Percentiles rank a stretch among this genome's conserved stretches.
Conservation (phyloP, 345 rosid genomes). For the Mercurialis annua region DNA sequence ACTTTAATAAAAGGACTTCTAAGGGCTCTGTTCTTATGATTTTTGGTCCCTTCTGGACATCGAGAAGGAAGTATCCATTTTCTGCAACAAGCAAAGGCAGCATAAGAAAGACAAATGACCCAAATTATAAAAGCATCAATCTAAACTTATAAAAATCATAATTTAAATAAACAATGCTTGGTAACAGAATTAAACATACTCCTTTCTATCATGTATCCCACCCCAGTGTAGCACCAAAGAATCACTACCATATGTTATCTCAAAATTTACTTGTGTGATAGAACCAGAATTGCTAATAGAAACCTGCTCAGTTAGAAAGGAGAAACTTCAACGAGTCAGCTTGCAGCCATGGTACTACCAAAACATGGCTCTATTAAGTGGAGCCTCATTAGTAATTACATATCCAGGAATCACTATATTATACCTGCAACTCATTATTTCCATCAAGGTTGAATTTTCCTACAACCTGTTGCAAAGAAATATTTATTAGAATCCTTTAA, state of each 20-base stretch:
- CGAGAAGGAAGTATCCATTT: conserved; percentile 87
- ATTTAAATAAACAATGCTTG: conserved; percentile 6
- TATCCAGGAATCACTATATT: not conserved
- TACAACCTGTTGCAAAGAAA: conserved; percentile 48
- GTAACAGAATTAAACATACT: conserved; percentile 45
- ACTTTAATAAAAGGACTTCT: conserved; percentile 86
- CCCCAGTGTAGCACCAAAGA: conserved; percentile 95
- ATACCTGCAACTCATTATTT: conserved; percentile 77
- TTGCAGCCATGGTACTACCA: not conserved
- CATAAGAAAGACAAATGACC: conserved; percentile 3
- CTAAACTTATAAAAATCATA: conserved; percentile 6
- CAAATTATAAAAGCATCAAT: conserved; percentile 1
- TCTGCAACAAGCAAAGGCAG: conserved; percentile 37
- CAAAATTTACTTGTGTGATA: conserved; percentile 48
- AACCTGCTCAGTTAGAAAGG: conserved; percentile 50
- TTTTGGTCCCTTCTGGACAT: conserved; percentile 71
- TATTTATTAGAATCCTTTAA: conserved; percentile 22
- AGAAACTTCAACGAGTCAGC: conserved; percentile 17
- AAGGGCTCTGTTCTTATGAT: conserved; percentile 85
- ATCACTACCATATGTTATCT: conserved; percentile 51
- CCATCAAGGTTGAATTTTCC: conserved; percentile 80
- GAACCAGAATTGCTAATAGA: conserved; percentile 45
- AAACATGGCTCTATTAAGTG: conserved; percentile 7
- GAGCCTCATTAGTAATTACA: conserved; percentile 1
- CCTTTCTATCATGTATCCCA: conserved; percentile 55